A percentile compares a stretch with the other conserved stretches of the same genome.
These are phyloP conservation scores for Waltiozyma sp. DNA, from an alignment of 1,139 yeast species.

Conservation along the genomic window DNA sequence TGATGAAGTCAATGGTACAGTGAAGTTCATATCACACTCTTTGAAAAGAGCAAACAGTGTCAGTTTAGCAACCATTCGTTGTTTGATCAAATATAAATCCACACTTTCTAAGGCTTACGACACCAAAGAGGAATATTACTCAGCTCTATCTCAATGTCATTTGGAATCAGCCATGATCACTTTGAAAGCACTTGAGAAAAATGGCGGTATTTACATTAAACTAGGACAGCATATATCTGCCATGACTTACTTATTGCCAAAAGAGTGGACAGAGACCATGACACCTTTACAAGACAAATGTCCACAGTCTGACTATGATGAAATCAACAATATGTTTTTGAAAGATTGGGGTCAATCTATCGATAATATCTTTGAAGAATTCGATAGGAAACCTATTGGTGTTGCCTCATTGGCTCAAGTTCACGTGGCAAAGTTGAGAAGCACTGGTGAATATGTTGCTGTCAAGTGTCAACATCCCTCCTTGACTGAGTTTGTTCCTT, in stretches of 20 bases:
- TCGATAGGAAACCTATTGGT: conserved; percentile 73
- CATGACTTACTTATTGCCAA: conserved; percentile 79
- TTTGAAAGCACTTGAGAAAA: conserved; percentile 63
- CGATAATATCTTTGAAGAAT: conserved; percentile 55
- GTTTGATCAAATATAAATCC: conserved; percentile 54
- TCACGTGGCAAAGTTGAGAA: conserved; percentile 58
- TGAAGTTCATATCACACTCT: conserved; percentile 27
- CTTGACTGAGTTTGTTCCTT: conserved; percentile 75
- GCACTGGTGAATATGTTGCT: conserved; percentile 67
- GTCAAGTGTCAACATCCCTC: conserved; percentile 94
- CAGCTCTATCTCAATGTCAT: conserved; percentile 57
- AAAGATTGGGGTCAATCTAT: conserved; percentile 55
- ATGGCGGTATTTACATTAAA: conserved; percentile 90
- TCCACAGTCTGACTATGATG: conserved; percentile 67
- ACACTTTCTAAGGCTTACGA: conserved; percentile 38
- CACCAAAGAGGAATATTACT: conserved; percentile 36
- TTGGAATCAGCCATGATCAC: conserved; percentile 70
- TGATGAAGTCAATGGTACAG: conserved; percentile 26
- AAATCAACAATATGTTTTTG: conserved; percentile 53
- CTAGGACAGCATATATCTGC: conserved; percentile 93
- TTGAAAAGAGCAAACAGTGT: conserved; percentile 53
- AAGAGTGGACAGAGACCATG: conserved; percentile 95
- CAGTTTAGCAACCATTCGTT: conserved; percentile 47
- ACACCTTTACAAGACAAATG: conserved; percentile 85
- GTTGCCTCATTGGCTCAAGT: conserved; percentile 97